phyloP scores from a whole-genome alignment of 2,329 filamentous ascomycete genomes.

The Penicillium sp. region DNA sequence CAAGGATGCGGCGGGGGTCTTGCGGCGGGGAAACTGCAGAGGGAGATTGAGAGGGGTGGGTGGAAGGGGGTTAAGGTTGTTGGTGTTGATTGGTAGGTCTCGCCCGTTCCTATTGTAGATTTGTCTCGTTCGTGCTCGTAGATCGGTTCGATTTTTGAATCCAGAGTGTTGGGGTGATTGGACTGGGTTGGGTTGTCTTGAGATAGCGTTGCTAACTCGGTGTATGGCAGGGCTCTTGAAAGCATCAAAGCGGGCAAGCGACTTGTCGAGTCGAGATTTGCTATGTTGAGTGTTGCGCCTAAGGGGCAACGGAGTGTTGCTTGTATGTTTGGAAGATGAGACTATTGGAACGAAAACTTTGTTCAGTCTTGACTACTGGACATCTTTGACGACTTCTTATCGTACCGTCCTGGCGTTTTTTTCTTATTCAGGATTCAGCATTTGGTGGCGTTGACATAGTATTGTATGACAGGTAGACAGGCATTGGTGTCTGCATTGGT shows the following conservation, averaged over 20 bases:
- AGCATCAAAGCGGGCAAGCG: constrained; percentile 75
- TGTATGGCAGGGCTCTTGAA: constrained; percentile 69
- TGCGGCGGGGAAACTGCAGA: constrained; percentile 76
- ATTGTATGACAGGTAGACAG: background rate
- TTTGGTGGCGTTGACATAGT: background rate
- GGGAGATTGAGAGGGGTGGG: constrained; percentile 69
- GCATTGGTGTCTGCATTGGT: background rate
- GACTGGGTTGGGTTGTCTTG: background rate
- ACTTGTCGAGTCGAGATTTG: constrained; percentile 73
- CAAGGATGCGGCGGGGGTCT: constrained; percentile 71
- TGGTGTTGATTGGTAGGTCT: constrained; percentile 71
- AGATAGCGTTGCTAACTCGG: constrained; percentile 15
- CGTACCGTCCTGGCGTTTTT: background rate
- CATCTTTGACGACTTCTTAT: background rate
- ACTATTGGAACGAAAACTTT: no score
- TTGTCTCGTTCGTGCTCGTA: background rate
- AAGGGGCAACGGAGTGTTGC: constrained; percentile 68
- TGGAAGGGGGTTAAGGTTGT: constrained; percentile 78
- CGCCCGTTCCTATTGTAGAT: no score
- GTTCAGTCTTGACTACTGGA: background rate
- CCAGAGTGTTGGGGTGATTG: constrained; percentile 3
- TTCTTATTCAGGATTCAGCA: background rate
- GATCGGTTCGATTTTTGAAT: background rate
- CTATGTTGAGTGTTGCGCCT: constrained; percentile 62
- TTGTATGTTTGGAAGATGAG: constrained; percentile 45